phyloP scores from a whole-genome alignment of 2,329 filamentous ascomycete genomes.

The Sporothrix pallida region DNA sequence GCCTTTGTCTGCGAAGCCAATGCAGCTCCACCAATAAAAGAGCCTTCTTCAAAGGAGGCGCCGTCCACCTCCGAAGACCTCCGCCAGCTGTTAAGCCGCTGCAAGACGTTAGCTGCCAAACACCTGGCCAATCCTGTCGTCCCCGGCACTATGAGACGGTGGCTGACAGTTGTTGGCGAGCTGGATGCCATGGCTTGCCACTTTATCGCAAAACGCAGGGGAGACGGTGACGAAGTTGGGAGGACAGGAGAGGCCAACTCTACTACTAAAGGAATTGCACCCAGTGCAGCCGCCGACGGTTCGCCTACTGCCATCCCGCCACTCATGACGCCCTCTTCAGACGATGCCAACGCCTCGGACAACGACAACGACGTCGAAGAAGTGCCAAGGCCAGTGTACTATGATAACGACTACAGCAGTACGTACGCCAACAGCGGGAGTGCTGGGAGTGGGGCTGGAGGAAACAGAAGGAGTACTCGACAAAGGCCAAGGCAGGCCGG shows the following conservation, averaged over 20 bases:
- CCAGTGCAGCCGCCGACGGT: too few relatives aligned
- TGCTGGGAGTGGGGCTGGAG: background rate
- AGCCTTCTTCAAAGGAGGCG: background rate
- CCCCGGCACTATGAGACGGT: constrained; percentile 27
- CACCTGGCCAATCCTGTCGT: constrained; percentile 25
- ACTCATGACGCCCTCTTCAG: background rate
- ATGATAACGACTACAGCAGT: background rate
- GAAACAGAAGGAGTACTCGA: background rate
- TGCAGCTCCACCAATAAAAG: background rate
- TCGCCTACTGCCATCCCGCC: background rate
- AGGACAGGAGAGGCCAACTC: too few relatives aligned
- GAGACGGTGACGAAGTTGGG: background rate
- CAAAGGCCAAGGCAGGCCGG: background rate
- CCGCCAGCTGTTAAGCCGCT: constrained; percentile 9
- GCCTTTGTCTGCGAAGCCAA: constrained; percentile 45
- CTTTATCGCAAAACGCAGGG: background rate
- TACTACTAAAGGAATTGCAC: too few relatives aligned
- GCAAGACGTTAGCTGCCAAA: constrained; percentile 23
- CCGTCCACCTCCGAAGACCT: background rate
- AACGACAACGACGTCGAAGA: constrained; percentile 8
- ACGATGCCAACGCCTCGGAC: background rate
- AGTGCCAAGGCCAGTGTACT: background rate
- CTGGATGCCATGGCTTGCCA: constrained; percentile 30
- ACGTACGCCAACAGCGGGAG: background rate
- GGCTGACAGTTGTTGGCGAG: constrained; percentile 19